Evolutionary conservation across 1,139 yeast genomes (phyloP).

Genomic region (Yamadazyma triangularis): DNA sequence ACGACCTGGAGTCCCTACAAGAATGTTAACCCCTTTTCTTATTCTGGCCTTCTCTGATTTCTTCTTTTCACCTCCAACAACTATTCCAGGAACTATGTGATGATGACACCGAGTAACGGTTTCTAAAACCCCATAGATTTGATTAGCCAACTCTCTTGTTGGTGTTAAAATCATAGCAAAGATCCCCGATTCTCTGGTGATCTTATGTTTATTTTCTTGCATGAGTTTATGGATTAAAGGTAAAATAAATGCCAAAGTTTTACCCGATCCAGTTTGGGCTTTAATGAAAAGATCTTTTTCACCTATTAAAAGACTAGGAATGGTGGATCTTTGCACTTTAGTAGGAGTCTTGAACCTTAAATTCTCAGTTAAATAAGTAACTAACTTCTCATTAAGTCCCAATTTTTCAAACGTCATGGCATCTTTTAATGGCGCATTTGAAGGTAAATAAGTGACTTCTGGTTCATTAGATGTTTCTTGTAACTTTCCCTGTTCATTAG

Average conservation of each 20-base stretch:
- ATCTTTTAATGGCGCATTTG: slow-evolving; percentile 82
- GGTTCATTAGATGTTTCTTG: slow-evolving; percentile 7
- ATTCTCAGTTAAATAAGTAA: slow-evolving; percentile 52
- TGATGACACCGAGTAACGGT: slow-evolving; percentile 68
- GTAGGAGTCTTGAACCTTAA: slow-evolving; percentile 73
- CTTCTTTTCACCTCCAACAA: slow-evolving; percentile 93
- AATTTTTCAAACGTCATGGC: slow-evolving; percentile 66
- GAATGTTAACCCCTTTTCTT: slow-evolving; percentile 82
- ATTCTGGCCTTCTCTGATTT: slow-evolving; percentile 88
- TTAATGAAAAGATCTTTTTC: slow-evolving; percentile 75
- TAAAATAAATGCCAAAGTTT: slow-evolving; percentile 77
- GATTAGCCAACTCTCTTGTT: slow-evolving; percentile 92
- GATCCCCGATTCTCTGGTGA: slow-evolving; percentile 73
- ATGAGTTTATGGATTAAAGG: slow-evolving; percentile 77
- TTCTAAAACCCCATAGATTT: slow-evolving; percentile 79
- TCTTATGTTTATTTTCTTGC: slow-evolving; percentile 40
- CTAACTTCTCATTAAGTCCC: slow-evolving; percentile 56
- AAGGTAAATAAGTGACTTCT: slow-evolving; percentile 41
- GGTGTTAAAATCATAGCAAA: slow-evolving; percentile 89
- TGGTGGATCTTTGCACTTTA: slow-evolving; percentile 73
- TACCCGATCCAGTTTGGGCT: slow-evolving; percentile 97
- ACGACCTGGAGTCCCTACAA: slow-evolving; percentile 92
- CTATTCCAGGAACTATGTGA: slow-evolving; percentile 85
- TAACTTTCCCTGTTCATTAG: slow-evolving; percentile 44
- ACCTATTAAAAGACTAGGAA: slow-evolving; percentile 60